Base-by-base conservation (phyloP, 2,329 filamentous ascomycete species). In the Calonectria fujianensis region DNA sequence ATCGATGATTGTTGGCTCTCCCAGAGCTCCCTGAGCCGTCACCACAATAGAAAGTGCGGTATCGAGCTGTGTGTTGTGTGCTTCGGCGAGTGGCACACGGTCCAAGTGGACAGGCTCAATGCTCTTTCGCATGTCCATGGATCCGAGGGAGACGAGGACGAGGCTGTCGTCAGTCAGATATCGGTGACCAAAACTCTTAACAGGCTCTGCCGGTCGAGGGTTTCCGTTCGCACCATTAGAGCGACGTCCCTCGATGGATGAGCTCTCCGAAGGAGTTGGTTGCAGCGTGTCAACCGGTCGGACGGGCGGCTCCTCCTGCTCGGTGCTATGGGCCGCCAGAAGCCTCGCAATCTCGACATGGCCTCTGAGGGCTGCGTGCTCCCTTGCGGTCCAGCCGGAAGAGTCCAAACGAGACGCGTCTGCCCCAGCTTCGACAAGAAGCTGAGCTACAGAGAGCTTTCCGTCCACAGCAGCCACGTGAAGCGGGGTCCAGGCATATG, bases 111-210 rank as follows among this genome's bases (percentile, higher is more conserved):
- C 96, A 0, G 96, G 93, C 59, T 95, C 92, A 7, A 93, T 87
- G 41, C 92, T 90, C 85, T 97, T 98, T 70, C 96, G 92, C 86
- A 95, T 94, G 82, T 99, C 97, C 95, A 98, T 98, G 0, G 95
- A 96, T 0, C 97, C 97, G 11, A 99, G 88, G 81, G 95, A 98
- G 80, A 99, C 96, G 64, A 98, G 89, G 5, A 99, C 91, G 88
- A 99, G 93, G 76, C 95, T 95, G 81, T 98, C 93, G 67, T 97
- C 92, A 24, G 93, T 97, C 66, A 99, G 90, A 85, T 98, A 99
- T 69, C 96, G 93, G 88, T 99, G 97, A 71, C 97, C 97, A 84
- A 98, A 99, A 1, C 95, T 95, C 85, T 98, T 98, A 77, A 98
- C 91, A 7, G 96, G 94, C 77, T 98, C 95, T 3, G 93, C 88